These are phyloP conservation scores for Dichotomopilus funicola DNA, from an alignment of 2,329 filamentous ascomycete species.

Conservation along the genomic window DNA sequence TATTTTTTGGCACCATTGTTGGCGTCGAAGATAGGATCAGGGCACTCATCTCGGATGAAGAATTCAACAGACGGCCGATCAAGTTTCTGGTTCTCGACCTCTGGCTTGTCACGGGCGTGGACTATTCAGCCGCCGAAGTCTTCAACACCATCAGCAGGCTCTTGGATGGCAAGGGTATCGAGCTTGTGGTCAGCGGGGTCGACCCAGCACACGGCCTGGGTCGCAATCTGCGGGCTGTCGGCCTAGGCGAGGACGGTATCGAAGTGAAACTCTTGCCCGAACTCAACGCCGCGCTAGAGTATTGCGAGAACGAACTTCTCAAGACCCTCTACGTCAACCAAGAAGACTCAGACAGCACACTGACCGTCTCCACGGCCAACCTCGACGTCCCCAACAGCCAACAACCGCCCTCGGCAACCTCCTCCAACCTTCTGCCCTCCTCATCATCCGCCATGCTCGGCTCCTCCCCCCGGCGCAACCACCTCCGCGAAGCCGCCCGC, in stretches of 20 bases:
- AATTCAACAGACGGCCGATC: conserved; percentile 71
- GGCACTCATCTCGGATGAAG: conserved; percentile 72
- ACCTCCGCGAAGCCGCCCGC: conserved; percentile 71
- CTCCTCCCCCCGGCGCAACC: conserved; percentile 73
- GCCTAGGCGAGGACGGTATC: conserved; percentile 65
- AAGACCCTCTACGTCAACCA: conserved; percentile 70
- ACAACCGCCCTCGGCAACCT: background rate
- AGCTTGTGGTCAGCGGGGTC: conserved; percentile 77
- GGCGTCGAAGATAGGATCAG: conserved; percentile 87
- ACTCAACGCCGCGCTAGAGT: conserved; percentile 87
- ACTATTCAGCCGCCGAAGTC: conserved; percentile 93
- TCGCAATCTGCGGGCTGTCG: conserved; percentile 73
- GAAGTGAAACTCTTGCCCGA: conserved; percentile 78
- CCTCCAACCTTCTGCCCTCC: background rate
- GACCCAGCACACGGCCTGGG: conserved; percentile 70
- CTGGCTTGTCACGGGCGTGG: conserved; percentile 80
- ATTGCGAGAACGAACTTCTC: conserved; percentile 89
- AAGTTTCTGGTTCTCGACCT: conserved; percentile 87
- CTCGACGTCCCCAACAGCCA: conserved; percentile 42
- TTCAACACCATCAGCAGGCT: conserved; percentile 90
- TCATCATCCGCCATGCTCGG: conserved; percentile 41
- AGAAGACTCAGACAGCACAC: conserved; percentile 48
- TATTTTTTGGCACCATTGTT: conserved; percentile 98
- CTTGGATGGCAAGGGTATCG: conserved; percentile 67
- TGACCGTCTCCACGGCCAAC: conserved; percentile 37